These are phyloP conservation scores for Coffea canephora DNA, from an alignment of 257 asterid species.

Conservation along the genomic window DNA sequence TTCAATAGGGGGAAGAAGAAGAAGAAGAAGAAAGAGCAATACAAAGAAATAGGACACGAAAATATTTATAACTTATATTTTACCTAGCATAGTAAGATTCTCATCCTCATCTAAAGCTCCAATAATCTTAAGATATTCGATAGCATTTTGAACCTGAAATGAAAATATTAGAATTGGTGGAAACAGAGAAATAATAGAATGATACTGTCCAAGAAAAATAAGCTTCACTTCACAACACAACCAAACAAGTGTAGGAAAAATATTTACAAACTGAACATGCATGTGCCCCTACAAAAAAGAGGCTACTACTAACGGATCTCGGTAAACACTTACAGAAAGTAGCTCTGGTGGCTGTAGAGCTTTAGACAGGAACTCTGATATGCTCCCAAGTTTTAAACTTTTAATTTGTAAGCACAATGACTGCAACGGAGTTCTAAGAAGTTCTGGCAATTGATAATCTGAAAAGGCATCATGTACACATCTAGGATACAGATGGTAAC, in stretches of 20 bases:
- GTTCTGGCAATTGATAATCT: slow-evolving; percentile 85
- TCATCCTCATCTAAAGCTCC: slow-evolving; percentile 93
- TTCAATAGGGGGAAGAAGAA: slow-evolving; percentile 3
- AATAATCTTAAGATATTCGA: slow-evolving; percentile 75
- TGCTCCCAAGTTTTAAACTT: slow-evolving; percentile 85
- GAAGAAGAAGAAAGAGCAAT: not conserved
- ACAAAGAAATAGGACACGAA: not conserved
- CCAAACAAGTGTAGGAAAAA: too few relatives aligned
- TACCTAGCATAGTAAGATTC: slow-evolving; percentile 81
- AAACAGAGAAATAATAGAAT: too few relatives aligned
- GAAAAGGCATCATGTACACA: slow-evolving; percentile 82
- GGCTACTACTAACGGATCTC: slow-evolving; percentile 3
- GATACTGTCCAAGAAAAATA: too few relatives aligned
- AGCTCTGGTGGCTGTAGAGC: slow-evolving; percentile 90
- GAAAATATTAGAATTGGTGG: not conserved
- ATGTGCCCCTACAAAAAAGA: not conserved
- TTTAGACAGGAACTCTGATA: slow-evolving; percentile 74
- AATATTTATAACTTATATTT: slow-evolving; percentile 3
- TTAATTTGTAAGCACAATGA: slow-evolving; percentile 94
- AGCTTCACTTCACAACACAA: too few relatives aligned
- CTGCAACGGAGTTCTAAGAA: slow-evolving; percentile 92
- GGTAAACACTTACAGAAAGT: slow-evolving; percentile 57
- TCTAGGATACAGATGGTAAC: slow-evolving; percentile 90
- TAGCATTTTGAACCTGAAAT: slow-evolving; percentile 86
- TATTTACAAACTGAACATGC: too few relatives aligned